Evolutionary conservation across 306 rosid genomes (phyloP).

Genomic region (Cercis canadensis): DNA sequence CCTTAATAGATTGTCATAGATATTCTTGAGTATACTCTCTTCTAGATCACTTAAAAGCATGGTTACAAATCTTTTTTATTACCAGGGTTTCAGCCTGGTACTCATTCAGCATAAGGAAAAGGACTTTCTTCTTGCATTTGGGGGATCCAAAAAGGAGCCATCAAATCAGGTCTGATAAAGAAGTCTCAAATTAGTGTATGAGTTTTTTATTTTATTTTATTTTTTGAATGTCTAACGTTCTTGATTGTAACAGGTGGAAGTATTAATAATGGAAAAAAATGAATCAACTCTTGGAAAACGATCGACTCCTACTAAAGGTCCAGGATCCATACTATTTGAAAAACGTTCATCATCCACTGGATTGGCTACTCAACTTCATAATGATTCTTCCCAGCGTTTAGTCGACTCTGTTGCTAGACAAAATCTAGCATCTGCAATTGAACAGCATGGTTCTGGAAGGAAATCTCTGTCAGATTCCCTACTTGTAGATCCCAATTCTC

Average conservation of each 20-base stretch:
- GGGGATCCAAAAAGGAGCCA: slow-evolving; percentile 89
- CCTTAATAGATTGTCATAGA: background rate
- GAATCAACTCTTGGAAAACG: slow-evolving; percentile 55
- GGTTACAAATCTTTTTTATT: slow-evolving; percentile 30
- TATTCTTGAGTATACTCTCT: too few relatives aligned
- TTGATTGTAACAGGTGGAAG: slow-evolving; percentile 66
- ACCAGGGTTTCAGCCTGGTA: slow-evolving; percentile 90
- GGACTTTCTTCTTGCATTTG: slow-evolving; percentile 93
- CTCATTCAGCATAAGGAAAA: slow-evolving; percentile 84
- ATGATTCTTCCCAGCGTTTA: slow-evolving; percentile 63
- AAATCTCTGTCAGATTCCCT: slow-evolving; percentile 81
- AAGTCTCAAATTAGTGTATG: slow-evolving; percentile 13
- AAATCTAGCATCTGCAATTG: slow-evolving; percentile 80
- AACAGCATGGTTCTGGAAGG: slow-evolving; percentile 85
- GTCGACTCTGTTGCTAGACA: slow-evolving; percentile 70
- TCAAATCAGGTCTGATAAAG: slow-evolving; percentile 79
- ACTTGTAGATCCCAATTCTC: slow-evolving; percentile 56
- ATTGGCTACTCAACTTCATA: slow-evolving; percentile 61
- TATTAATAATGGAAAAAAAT: slow-evolving; percentile 72
- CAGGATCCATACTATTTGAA: slow-evolving; percentile 54
- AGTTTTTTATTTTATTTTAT: slow-evolving; percentile 5
- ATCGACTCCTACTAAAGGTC: slow-evolving; percentile 58
- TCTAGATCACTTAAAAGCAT: slow-evolving; percentile 31
- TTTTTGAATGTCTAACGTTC: slow-evolving; percentile 1
- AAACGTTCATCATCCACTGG: slow-evolving; percentile 61